Evolutionary conservation across 2,329 filamentous ascomycete genomes (phyloP), one percentile per base, ranked within the genome.

Genomic region (Fusarium sp.): DNA sequence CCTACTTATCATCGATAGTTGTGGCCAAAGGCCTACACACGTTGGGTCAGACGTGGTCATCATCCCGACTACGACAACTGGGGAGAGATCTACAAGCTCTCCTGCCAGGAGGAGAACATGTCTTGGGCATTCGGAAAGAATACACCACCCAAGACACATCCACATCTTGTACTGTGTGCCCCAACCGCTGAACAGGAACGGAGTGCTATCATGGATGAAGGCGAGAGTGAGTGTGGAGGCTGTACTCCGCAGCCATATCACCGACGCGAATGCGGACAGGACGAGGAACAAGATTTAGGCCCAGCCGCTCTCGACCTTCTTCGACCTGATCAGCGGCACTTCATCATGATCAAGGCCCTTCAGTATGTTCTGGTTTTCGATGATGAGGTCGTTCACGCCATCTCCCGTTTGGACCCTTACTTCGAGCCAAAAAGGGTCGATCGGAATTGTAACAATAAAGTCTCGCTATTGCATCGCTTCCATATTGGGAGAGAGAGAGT

Each of bases 401-500:
- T 87, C 4, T 86, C 84, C 2, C 79, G 86, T 0, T 77, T 87
- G 0, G 86, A 87, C 37, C 79, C 78, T 0, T 74, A 69, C 10
- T 62, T 75, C 3, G 60, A 73, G 2, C 80, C 79, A 10, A 10
- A 44, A 0, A 66, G 73, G 1, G 21, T 77, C 21, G 69, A 76
- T n/a, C 10, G 9, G 12, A 51, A 70, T 52, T 37, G 67, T 29
- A 58, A 64, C 10, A 27, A 39, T 2, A 33, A 41, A 15, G 14
- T 61, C 2, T 72, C 77, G 4, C 79, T 84, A 1, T 73, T 79
- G 1, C 80, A 80, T 27, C 78, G 81, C 3, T 86, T 88, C 48
- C 83, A 84, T 31, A 77, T 84, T 73, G 84, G 62, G 21, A 67
- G 15, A 23, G 46, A 3, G 29, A 64, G 4, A 66, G 81, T 79